Evolutionary conservation across 257 asterid genomes (phyloP).

Genomic region (Forsythia viridissima): DNA sequence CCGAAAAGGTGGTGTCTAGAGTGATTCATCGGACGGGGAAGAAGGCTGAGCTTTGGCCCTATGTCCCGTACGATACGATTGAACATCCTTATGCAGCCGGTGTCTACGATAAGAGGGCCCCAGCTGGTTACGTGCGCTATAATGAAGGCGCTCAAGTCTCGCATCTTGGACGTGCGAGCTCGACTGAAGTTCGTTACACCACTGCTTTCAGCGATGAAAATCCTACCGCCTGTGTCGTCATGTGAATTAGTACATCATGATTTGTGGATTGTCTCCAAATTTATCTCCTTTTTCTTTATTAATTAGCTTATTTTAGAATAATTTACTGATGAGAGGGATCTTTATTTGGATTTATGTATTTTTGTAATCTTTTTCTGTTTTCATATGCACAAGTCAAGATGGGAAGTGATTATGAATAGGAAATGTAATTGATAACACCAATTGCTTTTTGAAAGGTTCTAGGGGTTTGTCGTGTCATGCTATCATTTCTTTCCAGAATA

Average conservation of each 20-base stretch:
- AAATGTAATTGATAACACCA: neutral
- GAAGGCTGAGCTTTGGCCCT: slow-evolving; percentile 95
- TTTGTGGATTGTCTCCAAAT: too few species aligned
- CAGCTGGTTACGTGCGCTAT: slow-evolving; percentile 81
- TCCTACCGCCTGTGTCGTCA: slow-evolving; percentile 74
- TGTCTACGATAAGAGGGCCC: slow-evolving; percentile 83
- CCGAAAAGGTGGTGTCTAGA: slow-evolving; percentile 78
- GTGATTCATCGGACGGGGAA: slow-evolving; percentile 92
- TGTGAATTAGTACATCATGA: slow-evolving; percentile 32
- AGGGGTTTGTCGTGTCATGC: neutral
- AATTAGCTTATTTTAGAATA: neutral
- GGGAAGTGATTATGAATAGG: neutral
- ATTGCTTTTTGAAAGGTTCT: neutral
- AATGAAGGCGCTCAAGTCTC: slow-evolving; percentile 49
- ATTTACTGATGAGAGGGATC: neutral
- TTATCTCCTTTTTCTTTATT: too few species aligned
- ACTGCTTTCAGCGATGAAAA: slow-evolving; percentile 96
- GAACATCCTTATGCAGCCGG: slow-evolving; percentile 92
- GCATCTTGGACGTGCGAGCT: slow-evolving; percentile 80
- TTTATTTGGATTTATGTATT: neutral
- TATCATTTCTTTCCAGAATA: neutral
- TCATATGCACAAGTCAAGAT: too few species aligned
- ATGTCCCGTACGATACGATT: slow-evolving; percentile 86
- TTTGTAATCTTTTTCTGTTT: too few species aligned
- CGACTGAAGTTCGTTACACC: slow-evolving; percentile 93